Evolutionary conservation across 1,284 basidiomycete species (phyloP), one percentile per base, ranked within the genome.

Genomic region (Trichosporon asahii): DNA sequence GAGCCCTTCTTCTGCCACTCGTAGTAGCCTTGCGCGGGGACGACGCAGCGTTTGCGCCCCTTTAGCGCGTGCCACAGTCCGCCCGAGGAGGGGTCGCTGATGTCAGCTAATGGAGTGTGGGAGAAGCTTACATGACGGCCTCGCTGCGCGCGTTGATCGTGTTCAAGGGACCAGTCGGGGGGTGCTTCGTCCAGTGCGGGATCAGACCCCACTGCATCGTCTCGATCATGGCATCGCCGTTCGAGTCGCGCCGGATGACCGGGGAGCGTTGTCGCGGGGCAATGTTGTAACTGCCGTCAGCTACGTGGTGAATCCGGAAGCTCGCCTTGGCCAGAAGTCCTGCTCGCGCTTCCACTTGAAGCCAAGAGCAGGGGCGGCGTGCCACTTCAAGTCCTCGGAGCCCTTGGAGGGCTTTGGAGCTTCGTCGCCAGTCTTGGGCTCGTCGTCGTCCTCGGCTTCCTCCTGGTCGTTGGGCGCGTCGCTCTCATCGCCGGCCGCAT

Each of bases 101-200:
- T 2, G 71, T 65, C 23, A 66, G 66, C 68, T 33, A 14, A 12
- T 11, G 14, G n/a, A 37, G 15, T 1, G 3, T 4, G 2, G 35
- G 18, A 60, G 9, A 7, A 60, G 23, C 88, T 67, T 89, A 89
- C 44, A 92, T 82, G 15, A 98, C 86, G 40, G 89, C 91, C 81
- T 98, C 95, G 9, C 89, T 87, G 25, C 94, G 89, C 0, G 95
- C 94, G 76, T 98, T 98, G 74, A 93, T 96, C 0, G 95, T 95
- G 76, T 88, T 92, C 69, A 94, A 82, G 11, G 87, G 88, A 72
- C 90, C 88, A 67, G 90, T 88, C 53, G 90, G 87, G 0, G 84
- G 85, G 23, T 82, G 77, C 78, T 93, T 94, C 76, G 88, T 89
- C 88, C 90, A 95, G 77, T 92, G 90, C 0, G 93, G 93, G 1